Evolutionary conservation across 768 basidiomycete species (phyloP), one percentile per base, ranked within the genome.

Genomic region (Rhizopogon rudus): DNA sequence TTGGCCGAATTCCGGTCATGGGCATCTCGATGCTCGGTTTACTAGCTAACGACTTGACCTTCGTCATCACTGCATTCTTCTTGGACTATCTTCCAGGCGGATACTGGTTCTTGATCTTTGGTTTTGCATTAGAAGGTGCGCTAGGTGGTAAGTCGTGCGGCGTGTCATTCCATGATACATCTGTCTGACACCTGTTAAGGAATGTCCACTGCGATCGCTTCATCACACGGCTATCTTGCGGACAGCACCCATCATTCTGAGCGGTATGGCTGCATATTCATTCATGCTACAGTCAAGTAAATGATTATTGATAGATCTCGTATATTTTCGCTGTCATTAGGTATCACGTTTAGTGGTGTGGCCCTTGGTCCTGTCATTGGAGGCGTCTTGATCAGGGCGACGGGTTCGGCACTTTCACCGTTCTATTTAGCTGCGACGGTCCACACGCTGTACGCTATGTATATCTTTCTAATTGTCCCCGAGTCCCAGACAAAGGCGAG

Each of bases 281-380:
- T 52, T 46, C 7, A 3, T 16, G 14, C 40, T 2, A 3, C 53
- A 45, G 6, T 43, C 20, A 52, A 40, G 48, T 61, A 28, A 61
- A 54, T 52, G 6, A 20, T 31, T 44, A 54, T 42, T 28, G 6
- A 7, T 53, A 89, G 88, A 51, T 83, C 88, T 5, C 79, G 80
- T 5, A 74, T 76, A 20, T 85, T 89, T 63, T 88, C 90, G 1
- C 67, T 88, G 33, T 72, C 74, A 44, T 70, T 83, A 2, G 93
- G 93, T 1, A 73, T 91, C 3, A 57, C 85, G 44, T 91, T 88
- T 69, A 65, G 73, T 8, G 93, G 93, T n/a, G 77, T 89, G 63
- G 86, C 86, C 1, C 31, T 89, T 17, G 93, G 93, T 0, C 93
- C 93, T 5, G 77, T 82, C 4, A 54, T 93, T 0, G 90, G 91